Base-by-base conservation (phyloP, 352 stramenopile species). In the Pythium sp. region DNA sequence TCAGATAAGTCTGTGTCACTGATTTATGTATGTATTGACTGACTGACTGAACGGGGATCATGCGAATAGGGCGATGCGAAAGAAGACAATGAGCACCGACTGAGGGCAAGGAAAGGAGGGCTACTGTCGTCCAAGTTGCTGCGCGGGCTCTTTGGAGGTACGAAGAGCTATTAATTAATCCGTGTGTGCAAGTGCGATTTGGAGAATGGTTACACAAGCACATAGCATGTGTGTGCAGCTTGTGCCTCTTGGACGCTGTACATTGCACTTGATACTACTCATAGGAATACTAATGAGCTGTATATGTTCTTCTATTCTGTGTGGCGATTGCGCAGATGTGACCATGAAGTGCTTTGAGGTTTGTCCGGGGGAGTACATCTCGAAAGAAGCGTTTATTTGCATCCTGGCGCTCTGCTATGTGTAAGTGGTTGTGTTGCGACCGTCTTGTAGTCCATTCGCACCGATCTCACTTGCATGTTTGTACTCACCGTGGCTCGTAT, bases 41-140 rank as follows among this genome's bases (percentile, higher is more conserved):
- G 7, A 11, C 3, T 62, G n/a, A 22, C 14, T 43, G 60, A 28
- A 46, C 11, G 43, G 46, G 47, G 14, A 9, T 55, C 22, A 5
- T 22, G 20, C 43, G 18, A 22, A 30, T 57, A 93, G 85, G 84
- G 86, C n/a, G 86, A 91, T 71, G 80, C 84, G 24, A 70, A 87
- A 24, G 84, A 91, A 74, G 82, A 88, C 64, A 64, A 80, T 28
- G 80, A 91, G 64, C 81, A 89, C 43, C 84, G 78, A 20, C 77
- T 86, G 34, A 72, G 89, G 41, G 86, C 86, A 46, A 88, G 78
- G 68, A 95, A 95, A 62, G 70, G 79, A 11, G 86, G 79, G 30
- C 67, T 95, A 9, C 51, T 89, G 66, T 87, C 86, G 55, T 94
- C 87, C 56, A 95, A 92, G 72, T 70, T 95, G 24, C 72, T 93